These are phyloP conservation scores for Phyllosticta capitalensis DNA, from an alignment of 2,329 filamentous ascomycete genomes.

Conservation along the genomic window DNA sequence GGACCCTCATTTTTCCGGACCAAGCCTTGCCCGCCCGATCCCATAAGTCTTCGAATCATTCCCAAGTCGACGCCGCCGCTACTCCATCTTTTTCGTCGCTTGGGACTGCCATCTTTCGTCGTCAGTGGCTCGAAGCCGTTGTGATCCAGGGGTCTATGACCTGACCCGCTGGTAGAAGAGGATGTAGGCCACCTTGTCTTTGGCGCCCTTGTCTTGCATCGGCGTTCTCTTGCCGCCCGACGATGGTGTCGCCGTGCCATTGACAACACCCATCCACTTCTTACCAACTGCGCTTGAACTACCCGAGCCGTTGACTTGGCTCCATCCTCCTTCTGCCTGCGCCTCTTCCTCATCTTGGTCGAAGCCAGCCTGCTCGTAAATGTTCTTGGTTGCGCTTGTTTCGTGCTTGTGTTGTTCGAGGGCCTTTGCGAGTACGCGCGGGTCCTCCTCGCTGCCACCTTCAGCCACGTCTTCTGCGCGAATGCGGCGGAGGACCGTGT, in stretches of 20 bases:
- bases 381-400: slow-evolving; percentile 49
- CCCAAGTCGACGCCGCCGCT: neutral
- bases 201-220: slow-evolving; percentile 49
- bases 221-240: slow-evolving; percentile 43
- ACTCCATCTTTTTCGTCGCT: slow-evolving; percentile 4
- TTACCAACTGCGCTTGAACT: slow-evolving; percentile 47
- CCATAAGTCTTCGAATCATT: neutral
- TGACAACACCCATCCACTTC: slow-evolving; percentile 54
- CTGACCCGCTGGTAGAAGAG: slow-evolving; percentile 80
- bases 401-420: slow-evolving; percentile 59
- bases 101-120: neutral
- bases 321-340: slow-evolving; percentile 66
- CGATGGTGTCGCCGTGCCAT: slow-evolving; percentile 50
- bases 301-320: slow-evolving; percentile 63
- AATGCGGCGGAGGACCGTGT: slow-evolving; percentile 80
- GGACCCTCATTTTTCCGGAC: slow-evolving; percentile 1
- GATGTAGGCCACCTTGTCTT: slow-evolving; percentile 94
- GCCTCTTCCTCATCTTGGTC: slow-evolving; percentile 54
- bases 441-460: slow-evolving; percentile 71
- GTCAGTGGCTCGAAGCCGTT: neutral
- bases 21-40: neutral
- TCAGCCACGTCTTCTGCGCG: slow-evolving; percentile 82
- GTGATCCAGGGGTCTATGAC: slow-evolving; percentile 9
- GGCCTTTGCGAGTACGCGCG: slow-evolving; percentile 55
- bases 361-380: slow-evolving; percentile 54